phyloP scores from a whole-genome alignment of 768 basidiomycete genomes.

The Boletus patriciae region DNA sequence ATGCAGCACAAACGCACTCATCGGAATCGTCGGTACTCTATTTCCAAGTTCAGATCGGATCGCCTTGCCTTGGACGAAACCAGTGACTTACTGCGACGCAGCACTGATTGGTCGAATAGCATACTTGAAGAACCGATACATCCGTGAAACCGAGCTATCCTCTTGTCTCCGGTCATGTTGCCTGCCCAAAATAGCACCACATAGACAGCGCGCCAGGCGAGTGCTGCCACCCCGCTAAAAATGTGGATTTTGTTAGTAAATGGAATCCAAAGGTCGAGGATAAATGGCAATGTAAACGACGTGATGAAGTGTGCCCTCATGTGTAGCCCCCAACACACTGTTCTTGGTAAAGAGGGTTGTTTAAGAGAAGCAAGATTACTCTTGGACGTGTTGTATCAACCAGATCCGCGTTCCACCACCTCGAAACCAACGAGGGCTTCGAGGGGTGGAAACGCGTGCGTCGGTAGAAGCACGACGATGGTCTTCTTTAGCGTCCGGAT shows the following conservation, averaged over 20 bases:
- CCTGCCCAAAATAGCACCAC: constrained; percentile 80
- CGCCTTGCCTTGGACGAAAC: background rate
- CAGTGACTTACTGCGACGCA: constrained; percentile 61
- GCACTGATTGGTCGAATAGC: constrained; percentile 72
- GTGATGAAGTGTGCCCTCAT: constrained; percentile 64
- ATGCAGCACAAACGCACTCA: constrained; percentile 87
- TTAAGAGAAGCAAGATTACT: constrained; percentile 61
- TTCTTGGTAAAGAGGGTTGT: constrained; percentile 85
- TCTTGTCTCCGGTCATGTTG: constrained; percentile 50
- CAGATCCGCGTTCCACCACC: constrained; percentile 38
- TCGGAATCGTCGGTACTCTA: constrained; percentile 49
- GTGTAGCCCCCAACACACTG: constrained; percentile 84
- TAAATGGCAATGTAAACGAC: background rate
- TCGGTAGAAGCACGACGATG: constrained; percentile 74
- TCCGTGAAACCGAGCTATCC: constrained; percentile 35
- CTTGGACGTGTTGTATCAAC: constrained; percentile 97
- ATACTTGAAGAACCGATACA: constrained; percentile 80
- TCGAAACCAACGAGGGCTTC: constrained; percentile 65
- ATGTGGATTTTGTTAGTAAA: constrained; percentile 17
- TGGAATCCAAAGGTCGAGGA: constrained; percentile 1
- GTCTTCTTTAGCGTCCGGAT: constrained; percentile 88
- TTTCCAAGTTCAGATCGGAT: background rate
- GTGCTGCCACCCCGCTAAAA: constrained; percentile 60
- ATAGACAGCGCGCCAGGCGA: constrained; percentile 69
- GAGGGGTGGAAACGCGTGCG: constrained; percentile 33